phyloP scores from a whole-genome alignment of 371 early-diverging fungal genomes.

The Syncephalastrum racemosum region DNA sequence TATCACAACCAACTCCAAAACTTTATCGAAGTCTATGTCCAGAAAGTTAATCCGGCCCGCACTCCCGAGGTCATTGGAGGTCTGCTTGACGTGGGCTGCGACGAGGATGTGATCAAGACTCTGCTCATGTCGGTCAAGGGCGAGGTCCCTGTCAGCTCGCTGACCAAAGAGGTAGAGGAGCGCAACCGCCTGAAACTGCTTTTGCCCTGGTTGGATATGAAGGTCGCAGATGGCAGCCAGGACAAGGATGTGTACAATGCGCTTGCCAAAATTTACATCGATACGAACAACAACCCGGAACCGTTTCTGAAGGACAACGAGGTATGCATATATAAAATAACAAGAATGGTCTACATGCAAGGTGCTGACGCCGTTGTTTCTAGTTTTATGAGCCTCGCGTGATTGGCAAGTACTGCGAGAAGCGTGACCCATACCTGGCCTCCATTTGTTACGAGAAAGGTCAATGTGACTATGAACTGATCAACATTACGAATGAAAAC shows the following conservation, averaged over 20 bases:
- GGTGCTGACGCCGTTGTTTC: not conserved
- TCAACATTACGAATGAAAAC: slow-evolving; percentile 94
- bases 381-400: slow-evolving; percentile 84
- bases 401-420: slow-evolving; percentile 97
- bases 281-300: slow-evolving; percentile 97
- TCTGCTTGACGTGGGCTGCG: slow-evolving; percentile 97
- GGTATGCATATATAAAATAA: slow-evolving; percentile 15
- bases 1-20: slow-evolving; percentile 91
- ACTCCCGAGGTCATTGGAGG: slow-evolving; percentile 96
- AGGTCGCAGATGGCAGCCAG: slow-evolving; percentile 82
- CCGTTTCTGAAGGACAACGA: slow-evolving; percentile 92
- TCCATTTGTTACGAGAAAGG: slow-evolving; percentile 95
- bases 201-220: slow-evolving; percentile 89
- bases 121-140: slow-evolving; percentile 79
- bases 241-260: slow-evolving; percentile 94
- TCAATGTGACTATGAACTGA: slow-evolving; percentile 90
- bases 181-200: slow-evolving; percentile 95
- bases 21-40: slow-evolving; percentile 97
- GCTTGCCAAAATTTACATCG: slow-evolving; percentile 97
- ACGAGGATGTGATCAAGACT: slow-evolving; percentile 90
- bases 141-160: slow-evolving; percentile 78
- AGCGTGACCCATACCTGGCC: slow-evolving; percentile 96
- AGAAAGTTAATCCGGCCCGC: slow-evolving; percentile 93
- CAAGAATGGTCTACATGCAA: not conserved
- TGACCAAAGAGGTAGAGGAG: slow-evolving; percentile 94